These are phyloP conservation scores for Lactarius pseudohatsudake DNA, from an alignment of 768 basidiomycete species.

Conservation along the genomic window DNA sequence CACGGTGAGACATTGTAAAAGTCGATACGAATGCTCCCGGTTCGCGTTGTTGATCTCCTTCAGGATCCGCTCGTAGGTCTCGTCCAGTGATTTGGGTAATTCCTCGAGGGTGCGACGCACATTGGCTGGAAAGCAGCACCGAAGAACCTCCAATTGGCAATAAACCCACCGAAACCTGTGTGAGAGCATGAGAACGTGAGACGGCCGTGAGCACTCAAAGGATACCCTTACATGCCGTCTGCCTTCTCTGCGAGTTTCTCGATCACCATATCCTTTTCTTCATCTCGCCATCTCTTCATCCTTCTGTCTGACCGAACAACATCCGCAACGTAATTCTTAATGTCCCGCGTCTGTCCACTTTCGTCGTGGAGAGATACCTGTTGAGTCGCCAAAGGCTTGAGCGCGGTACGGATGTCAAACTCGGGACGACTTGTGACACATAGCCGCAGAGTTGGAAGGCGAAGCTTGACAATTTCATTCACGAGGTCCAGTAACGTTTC, in stretches of 20 bases:
- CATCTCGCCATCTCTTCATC: background rate
- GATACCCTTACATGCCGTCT: background rate
- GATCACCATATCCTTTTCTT: background rate
- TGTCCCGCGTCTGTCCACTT: background rate
- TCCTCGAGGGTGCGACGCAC: background rate
- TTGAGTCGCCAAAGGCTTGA: background rate
- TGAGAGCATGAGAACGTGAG: background rate
- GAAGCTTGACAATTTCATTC: background rate
- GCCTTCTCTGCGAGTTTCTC: background rate
- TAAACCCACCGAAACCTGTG: conserved; percentile 13
- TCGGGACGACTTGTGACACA: background rate
- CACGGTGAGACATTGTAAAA: background rate
- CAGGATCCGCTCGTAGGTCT: conserved; percentile 3
- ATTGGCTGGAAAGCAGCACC: background rate
- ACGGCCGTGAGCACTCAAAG: background rate
- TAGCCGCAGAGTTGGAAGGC: background rate
- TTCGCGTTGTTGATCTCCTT: conserved; percentile 1
- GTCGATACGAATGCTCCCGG: background rate
- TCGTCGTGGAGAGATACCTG: background rate
- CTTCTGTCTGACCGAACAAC: background rate
- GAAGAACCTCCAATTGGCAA: conserved; percentile 7
- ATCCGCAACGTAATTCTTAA: background rate
- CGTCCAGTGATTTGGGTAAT: conserved; percentile 7
- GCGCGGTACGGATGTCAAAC: background rate
- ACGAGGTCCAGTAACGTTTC: background rate